phyloP scores from a whole-genome alignment of 495 filamentous ascomycete genomes.

The Talaromyces liani region DNA sequence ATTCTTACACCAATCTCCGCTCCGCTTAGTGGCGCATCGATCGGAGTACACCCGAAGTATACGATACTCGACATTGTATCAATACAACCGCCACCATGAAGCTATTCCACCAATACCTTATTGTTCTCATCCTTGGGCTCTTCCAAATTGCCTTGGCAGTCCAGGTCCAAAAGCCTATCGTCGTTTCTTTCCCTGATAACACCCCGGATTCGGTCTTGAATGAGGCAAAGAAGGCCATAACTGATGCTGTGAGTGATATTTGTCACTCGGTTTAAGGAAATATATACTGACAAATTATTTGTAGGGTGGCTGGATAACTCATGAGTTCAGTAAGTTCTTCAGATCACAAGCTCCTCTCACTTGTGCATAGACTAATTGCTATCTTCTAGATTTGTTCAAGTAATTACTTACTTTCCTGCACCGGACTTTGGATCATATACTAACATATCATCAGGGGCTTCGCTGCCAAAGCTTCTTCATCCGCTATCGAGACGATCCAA shows the following conservation, averaged over 20 bases:
- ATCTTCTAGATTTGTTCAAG: constrained; percentile 41
- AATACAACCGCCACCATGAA: constrained; percentile 42
- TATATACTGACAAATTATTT: constrained; percentile 22
- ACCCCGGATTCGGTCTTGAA: constrained; percentile 63
- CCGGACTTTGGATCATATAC: background rate
- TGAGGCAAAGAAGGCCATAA: constrained; percentile 63
- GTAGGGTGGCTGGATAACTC: constrained; percentile 41
- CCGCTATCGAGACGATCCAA: constrained; percentile 62
- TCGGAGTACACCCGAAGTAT: background rate
- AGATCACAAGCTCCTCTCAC: background rate
- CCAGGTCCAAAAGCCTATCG: constrained; percentile 60
- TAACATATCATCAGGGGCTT: constrained; percentile 54
- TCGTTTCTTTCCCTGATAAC: constrained; percentile 67
- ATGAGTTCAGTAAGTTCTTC: constrained; percentile 46
- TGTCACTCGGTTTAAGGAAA: constrained; percentile 12
- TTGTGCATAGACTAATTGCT: constrained; percentile 4
- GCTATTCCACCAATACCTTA: constrained; percentile 35
- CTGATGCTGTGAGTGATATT: constrained; percentile 43
- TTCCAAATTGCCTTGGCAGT: constrained; percentile 48
- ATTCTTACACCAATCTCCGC: background rate
- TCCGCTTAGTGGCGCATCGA: background rate
- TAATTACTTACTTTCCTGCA: constrained; percentile 22
- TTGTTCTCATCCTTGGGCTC: constrained; percentile 42
- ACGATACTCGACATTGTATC: background rate
- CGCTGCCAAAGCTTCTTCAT: constrained; percentile 60